Conservation (phyloP, 1,284 basidiomycete genomes). For the Microbotryomycetes sp. region DNA sequence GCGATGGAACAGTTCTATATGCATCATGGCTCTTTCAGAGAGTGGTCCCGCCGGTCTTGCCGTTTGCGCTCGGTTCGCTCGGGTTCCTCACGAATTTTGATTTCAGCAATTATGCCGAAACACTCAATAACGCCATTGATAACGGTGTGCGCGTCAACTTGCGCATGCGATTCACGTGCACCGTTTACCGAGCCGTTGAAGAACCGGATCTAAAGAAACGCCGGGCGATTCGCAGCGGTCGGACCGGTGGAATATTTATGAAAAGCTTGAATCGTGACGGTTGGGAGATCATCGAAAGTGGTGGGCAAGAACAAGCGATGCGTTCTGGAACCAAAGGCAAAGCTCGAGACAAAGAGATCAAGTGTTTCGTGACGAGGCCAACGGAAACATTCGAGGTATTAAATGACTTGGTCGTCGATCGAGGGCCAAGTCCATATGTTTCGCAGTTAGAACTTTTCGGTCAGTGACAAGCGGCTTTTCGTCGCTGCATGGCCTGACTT, state of each 20-base stretch:
- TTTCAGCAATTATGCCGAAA: conserved; percentile 75
- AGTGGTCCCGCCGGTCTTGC: conserved; percentile 93
- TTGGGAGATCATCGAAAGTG: conserved; percentile 88
- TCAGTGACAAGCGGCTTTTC: conserved; percentile 43
- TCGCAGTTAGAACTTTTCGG: conserved; percentile 93
- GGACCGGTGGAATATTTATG: conserved; percentile 92
- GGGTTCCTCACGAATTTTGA: conserved; percentile 99
- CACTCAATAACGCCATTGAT: conserved; percentile 84
- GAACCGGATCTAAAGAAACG: conserved; percentile 45
- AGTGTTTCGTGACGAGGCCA: conserved; percentile 92
- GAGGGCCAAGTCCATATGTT: conserved; percentile 96
- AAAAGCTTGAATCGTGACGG: conserved; percentile 76
- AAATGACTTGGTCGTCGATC: conserved; percentile 96
- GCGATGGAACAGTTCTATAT: conserved; percentile 96
- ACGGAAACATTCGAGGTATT: conserved; percentile 96
- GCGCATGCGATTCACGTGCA: conserved; percentile 98
- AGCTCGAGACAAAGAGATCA: conserved; percentile 86
- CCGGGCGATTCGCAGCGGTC: conserved; percentile 75
- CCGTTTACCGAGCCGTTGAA: conserved; percentile 82
- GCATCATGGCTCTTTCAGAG: conserved; percentile 99
- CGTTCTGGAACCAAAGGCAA: conserved; percentile 22
- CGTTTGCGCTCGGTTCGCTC: conserved; percentile 95
- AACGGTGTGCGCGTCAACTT: conserved; percentile 94
- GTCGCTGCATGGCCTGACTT: background rate
- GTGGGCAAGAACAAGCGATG: conserved; percentile 46